A percentile compares a stretch with the other conserved stretches of the same genome.
Conservation (phyloP, 2,329 filamentous ascomycete genomes). For the Penicillium sp. region DNA sequence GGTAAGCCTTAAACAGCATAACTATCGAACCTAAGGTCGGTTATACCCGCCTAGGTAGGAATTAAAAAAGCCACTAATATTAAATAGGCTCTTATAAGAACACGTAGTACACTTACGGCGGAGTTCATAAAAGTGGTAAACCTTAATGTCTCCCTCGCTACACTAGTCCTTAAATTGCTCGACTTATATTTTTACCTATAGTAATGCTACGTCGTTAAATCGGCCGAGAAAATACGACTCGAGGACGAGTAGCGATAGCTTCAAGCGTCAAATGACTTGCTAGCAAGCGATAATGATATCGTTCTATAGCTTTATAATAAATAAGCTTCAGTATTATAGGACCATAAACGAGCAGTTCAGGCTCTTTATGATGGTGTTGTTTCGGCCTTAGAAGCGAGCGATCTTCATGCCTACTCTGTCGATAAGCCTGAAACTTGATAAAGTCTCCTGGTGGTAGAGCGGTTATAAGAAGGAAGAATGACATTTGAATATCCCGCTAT, state of each 20-base stretch:
- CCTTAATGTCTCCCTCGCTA: background rate
- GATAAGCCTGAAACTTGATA: background rate
- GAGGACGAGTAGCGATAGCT: background rate
- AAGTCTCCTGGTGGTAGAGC: background rate
- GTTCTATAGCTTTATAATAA: background rate
- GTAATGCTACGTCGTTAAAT: constrained; percentile 1
- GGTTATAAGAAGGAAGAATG: background rate
- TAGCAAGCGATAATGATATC: background rate
- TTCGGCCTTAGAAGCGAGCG: background rate
- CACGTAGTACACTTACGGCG: background rate
- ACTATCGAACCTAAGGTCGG: background rate
- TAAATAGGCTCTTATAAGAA: background rate
- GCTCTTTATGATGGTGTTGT: background rate
- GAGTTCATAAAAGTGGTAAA: background rate
- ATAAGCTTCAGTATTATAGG: background rate
- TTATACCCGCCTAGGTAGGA: background rate
- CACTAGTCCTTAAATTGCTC: constrained; percentile 1
- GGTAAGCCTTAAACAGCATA: background rate
- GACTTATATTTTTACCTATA: constrained; percentile 3
- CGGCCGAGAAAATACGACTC: background rate
- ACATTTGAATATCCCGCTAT: background rate
- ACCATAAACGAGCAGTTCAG: background rate
- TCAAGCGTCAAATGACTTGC: background rate
- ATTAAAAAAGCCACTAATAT: background rate
- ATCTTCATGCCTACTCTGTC: no score